These are phyloP conservation scores for Gillenia trifoliata DNA, from an alignment of 306 rosid species.

Conservation along the genomic window DNA sequence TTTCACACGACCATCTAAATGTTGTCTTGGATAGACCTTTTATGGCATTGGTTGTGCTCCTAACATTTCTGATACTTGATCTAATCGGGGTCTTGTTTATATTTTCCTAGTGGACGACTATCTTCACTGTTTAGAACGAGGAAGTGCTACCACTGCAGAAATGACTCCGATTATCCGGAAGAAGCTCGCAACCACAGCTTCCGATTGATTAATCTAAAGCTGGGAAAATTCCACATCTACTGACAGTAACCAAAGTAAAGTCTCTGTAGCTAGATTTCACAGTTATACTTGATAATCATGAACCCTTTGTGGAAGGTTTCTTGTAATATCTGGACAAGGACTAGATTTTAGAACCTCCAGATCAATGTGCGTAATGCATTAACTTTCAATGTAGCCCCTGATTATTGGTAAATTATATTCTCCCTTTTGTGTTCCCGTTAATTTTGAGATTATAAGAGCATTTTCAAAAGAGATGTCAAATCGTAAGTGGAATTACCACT, in stretches of 20 bases:
- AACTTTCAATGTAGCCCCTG: not conserved
- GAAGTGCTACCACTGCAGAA: constrained; percentile 65
- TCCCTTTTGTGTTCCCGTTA: no score
- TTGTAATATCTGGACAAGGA: not conserved
- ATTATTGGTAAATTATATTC: not conserved
- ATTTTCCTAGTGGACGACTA: constrained; percentile 65
- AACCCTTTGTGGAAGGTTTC: not conserved
- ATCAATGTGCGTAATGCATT: not conserved
- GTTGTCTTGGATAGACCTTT: not conserved
- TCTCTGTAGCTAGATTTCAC: not conserved
- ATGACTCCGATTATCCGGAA: no score
- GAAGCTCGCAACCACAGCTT: no score
- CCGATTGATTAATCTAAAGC: constrained; percentile 37
- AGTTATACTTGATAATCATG: not conserved
- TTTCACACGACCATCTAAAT: not conserved
- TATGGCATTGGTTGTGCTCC: not conserved
- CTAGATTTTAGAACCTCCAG: not conserved
- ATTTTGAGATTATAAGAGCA: not conserved
- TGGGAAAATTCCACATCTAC: constrained; percentile 24
- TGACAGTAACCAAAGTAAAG: not conserved
- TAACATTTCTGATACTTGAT: not conserved
- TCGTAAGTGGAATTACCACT: not conserved
- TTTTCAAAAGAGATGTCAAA: no score
- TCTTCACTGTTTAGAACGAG: constrained; percentile 82
- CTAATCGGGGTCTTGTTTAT: constrained; percentile 27